Evolutionary conservation across 805 yeast species (phyloP), one percentile per base, ranked within the genome.

Genomic region (Yarrowia divulgata): DNA sequence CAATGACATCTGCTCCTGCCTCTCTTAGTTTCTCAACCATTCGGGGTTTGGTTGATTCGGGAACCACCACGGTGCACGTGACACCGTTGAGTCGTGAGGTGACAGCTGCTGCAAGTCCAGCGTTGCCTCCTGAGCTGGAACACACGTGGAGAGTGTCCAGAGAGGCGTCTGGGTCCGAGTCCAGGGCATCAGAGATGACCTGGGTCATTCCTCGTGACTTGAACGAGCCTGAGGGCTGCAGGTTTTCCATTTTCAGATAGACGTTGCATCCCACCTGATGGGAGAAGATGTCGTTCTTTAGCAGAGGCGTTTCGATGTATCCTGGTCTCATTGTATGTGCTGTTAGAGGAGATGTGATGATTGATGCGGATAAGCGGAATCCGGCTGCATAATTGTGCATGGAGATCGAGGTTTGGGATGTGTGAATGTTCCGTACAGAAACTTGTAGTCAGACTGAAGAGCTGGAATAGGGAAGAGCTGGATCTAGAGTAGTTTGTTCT

Each of bases 121-220:
- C 98, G 78, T 94, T 94, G 46, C 98, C 98, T 4, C 97, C 98
- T 19, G 97, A 91, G 74, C 97, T 92, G 0, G 97, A 96, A 78
- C 91, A 90, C 72, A 93, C 74, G 62, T 75, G 76, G 8, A 71
- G 71, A 29, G 45, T 63, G 32, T 52, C 52, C 13, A 48, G 68
- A 16, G 62, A 50, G 2, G 72, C 71, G 29, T 57, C 35, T 4
- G 68, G 70, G 63, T 48, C 58, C 18, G 45, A 48, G 42, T 93
- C 75, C 92, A 94, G 54, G 0, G 81, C 80, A 72, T 88, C 72
- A 72, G 85, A 58, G 29, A 83, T 58, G 57, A 52, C 60, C 78
- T 81, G 63, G 79, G 74, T 57, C 45, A 97, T 95, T 70, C 97
- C 98, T 78, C 79, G 88, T 70, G 93, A 83, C 79, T 94, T 94